Evolutionary conservation across 345 rosid species (phyloP).

Genomic region (Eucalyptus albens): DNA sequence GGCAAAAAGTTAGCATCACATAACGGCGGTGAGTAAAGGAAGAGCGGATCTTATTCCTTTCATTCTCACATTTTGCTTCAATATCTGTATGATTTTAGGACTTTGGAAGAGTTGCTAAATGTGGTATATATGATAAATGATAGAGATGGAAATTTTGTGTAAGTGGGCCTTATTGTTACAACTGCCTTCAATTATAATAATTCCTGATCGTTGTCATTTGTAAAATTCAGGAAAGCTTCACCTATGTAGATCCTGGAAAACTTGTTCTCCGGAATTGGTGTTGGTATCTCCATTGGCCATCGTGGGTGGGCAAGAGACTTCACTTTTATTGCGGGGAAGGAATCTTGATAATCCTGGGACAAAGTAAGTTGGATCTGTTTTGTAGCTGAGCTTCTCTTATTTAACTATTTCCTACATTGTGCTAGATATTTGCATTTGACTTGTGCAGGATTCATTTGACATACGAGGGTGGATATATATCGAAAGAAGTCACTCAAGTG

Average conservation of each 20-base stretch:
- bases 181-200: background rate
- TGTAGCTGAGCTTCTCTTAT: background rate
- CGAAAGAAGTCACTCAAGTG: slow-evolving; percentile 29
- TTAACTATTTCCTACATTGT: background rate
- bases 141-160: background rate
- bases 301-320: slow-evolving; percentile 57
- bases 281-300: slow-evolving; percentile 77
- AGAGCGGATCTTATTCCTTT: background rate
- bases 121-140: background rate
- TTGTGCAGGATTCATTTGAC: slow-evolving; percentile 58
- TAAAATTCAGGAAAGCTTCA: slow-evolving; percentile 50
- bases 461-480: slow-evolving; percentile 44
- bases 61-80: background rate
- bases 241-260: slow-evolving; percentile 61
- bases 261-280: slow-evolving; percentile 68
- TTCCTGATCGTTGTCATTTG: background rate
- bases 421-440: background rate
- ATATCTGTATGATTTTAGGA: background rate
- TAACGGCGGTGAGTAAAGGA: slow-evolving; percentile 42
- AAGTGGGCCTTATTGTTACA: background rate
- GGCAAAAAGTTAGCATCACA: slow-evolving; percentile 63
- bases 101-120: background rate
- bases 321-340: slow-evolving; percentile 65
- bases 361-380: slow-evolving; percentile 27
- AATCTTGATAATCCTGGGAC: slow-evolving; percentile 55